Base-by-base conservation (phyloP, 139 green algal genomes). In the Chlamydomonas urium region DNA sequence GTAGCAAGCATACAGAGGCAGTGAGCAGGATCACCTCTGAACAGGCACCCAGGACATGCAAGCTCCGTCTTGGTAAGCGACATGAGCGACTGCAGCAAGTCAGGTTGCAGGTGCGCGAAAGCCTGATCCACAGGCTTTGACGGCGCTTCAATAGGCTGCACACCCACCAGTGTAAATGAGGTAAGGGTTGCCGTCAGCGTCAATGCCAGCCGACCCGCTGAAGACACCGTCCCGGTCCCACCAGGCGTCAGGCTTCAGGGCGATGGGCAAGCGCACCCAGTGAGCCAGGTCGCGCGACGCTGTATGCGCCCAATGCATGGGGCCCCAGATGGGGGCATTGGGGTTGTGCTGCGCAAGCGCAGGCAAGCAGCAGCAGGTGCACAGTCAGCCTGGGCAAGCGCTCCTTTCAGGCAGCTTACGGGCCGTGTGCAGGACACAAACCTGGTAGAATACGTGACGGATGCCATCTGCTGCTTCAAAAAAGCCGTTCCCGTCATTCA, bases 151-250 rank as follows among this genome's bases (percentile, higher is more conserved):
- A 50, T 4, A 68, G 61, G 24, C 4, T 66, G 35, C 6, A 28
- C 17, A 56, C 71, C 8, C 42, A 79, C 78, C 81, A 33, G 81
- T 86, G 77, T 83, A 86, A 23, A 83, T 19, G 32, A 86, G 59
- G 67, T 70, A n/a, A 4, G 73, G 68, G 2, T 19, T 37, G 28
- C 68, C 77, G 23, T 79, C 47, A 1, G 37, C 2, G 6, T 59
- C 17, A 3, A 83, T 4, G 0, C 65, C 56, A 17, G 77, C 74
- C 3, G 57, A 77, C 21, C 81, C 81, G 47, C 70, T 82, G 71
- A 82, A 86, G 31, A 74, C 74, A 38, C 81, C 81, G 31, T 83
- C 81, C 6, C 21, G 26, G 65, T 86, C 81, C 38, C 66, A 82
- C 31, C 66, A 75, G 4, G 58, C 23, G 47, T 75, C 74, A 6